Conservation (phyloP, 2,329 filamentous ascomycete genomes). For the Zalaria sp. region DNA sequence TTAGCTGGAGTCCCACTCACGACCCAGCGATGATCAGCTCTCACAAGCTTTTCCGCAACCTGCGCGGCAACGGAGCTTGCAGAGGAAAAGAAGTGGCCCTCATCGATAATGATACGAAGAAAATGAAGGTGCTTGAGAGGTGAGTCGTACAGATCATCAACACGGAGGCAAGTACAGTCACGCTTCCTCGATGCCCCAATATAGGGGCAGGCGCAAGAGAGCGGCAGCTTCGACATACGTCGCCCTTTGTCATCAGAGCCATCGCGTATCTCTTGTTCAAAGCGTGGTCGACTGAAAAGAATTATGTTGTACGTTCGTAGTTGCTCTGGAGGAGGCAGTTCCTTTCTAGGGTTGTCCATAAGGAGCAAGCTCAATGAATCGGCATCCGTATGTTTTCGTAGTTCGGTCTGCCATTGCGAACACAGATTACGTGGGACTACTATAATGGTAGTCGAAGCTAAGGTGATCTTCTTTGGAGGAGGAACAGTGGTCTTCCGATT, state of each 20-base stretch:
- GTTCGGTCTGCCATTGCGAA: constrained; percentile 72
- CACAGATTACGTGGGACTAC: constrained; percentile 74
- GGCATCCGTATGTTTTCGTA: constrained; percentile 55
- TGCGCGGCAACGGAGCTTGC: constrained; percentile 44
- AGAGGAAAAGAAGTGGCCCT: constrained; percentile 74
- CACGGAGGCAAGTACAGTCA: constrained; percentile 30
- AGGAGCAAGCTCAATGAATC: constrained; percentile 47
- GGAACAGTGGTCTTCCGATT: constrained; percentile 25
- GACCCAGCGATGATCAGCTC: constrained; percentile 66
- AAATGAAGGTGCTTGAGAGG: constrained; percentile 62
- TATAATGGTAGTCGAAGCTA: constrained; percentile 59
- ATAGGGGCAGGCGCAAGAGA: constrained; percentile 25
- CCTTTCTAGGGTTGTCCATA: constrained; percentile 37
- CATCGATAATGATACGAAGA: constrained; percentile 80
- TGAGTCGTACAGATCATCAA: constrained; percentile 36
- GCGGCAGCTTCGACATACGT: constrained; percentile 12
- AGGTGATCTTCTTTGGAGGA: constrained; percentile 38
- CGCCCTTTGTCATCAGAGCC: constrained; percentile 32
- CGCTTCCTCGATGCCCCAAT: constrained; percentile 28
- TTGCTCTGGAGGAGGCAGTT: constrained; percentile 42
- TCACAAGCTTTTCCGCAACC: constrained; percentile 38
- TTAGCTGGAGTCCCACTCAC: constrained; percentile 82
- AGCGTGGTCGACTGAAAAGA: constrained; percentile 59
- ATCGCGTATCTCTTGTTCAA: constrained; percentile 52
- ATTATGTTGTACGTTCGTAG: constrained; percentile 61